A percentile compares a stretch with the other conserved stretches of the same genome.
Evolutionary conservation across 2,329 filamentous ascomycete species (phyloP).

Genomic region (Fusarium torreyae): DNA sequence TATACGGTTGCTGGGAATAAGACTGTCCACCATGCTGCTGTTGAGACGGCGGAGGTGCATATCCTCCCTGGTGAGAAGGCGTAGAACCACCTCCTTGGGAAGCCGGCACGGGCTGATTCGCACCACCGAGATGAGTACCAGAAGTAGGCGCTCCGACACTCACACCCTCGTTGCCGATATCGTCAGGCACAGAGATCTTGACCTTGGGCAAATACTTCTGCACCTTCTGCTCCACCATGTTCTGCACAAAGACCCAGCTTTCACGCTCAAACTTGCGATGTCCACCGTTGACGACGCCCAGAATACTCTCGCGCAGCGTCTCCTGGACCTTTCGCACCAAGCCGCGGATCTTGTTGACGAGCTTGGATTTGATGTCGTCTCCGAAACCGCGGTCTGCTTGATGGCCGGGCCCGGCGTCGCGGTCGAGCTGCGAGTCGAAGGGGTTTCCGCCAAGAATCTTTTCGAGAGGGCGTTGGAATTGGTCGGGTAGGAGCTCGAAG

Average conservation of each 20-base stretch:
- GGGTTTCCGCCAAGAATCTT: constrained; percentile 64
- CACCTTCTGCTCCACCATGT: constrained; percentile 62
- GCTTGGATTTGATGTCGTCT: constrained; percentile 61
- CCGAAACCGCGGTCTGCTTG: constrained; percentile 58
- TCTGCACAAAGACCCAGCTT: constrained; percentile 64
- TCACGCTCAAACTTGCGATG: constrained; percentile 63
- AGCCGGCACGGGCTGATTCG: constrained; percentile 47
- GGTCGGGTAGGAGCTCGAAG: constrained; percentile 61
- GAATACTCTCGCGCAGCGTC: constrained; percentile 60
- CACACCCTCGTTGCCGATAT: constrained; percentile 64
- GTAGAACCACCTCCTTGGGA: constrained; percentile 39
- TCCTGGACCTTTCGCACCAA: constrained; percentile 63
- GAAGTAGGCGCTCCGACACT: constrained; percentile 58
- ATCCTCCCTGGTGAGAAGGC: constrained; percentile 22
- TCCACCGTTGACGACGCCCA: constrained; percentile 62
- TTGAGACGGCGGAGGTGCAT: constrained; percentile 29
- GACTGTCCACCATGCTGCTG: constrained; percentile 39
- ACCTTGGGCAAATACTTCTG: constrained; percentile 63
- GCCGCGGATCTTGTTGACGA: constrained; percentile 61
- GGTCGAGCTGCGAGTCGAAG: constrained; percentile 61
- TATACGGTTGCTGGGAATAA: constrained; percentile 48
- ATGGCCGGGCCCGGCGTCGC: constrained; percentile 47
- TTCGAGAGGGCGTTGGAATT: constrained; percentile 61
- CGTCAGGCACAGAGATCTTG: constrained; percentile 62
- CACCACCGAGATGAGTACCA: constrained; percentile 53